Percentiles rank a stretch among this genome's conserved stretches.
Conservation (phyloP, 2,329 filamentous ascomycete genomes). For the Phialemonium atrogriseum region DNA sequence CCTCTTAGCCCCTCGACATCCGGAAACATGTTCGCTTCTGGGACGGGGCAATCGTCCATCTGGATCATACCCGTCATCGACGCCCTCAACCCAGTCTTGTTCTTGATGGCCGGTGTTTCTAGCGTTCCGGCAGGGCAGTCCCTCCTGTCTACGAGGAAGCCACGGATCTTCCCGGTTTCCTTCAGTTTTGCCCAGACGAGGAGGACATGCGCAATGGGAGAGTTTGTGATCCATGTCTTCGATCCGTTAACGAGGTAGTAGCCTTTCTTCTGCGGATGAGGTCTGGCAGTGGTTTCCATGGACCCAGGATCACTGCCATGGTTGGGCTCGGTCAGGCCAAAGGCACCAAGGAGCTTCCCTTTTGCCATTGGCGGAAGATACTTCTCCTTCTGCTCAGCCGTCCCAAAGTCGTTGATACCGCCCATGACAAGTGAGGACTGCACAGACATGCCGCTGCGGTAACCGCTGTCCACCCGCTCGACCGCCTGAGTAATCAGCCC, state of each 20-base stretch:
- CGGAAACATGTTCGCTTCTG: conserved; percentile 89
- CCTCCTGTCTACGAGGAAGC: conserved; percentile 81
- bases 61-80: conserved; percentile 98
- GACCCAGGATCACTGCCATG: conserved; percentile 81
- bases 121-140: conserved; percentile 81
- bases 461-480: conserved; percentile 79
- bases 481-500: conserved; percentile 80
- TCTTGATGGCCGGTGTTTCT: conserved; percentile 84
- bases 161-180: conserved; percentile 86
- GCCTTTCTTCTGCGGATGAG: conserved; percentile 69
- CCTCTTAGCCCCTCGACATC: conserved; percentile 78
- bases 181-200: conserved; percentile 90
- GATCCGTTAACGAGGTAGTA: conserved; percentile 66
- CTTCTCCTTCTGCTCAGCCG: conserved; percentile 70
- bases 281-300: conserved; percentile 73
- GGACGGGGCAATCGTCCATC: conserved; percentile 81
- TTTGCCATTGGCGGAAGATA: conserved; percentile 69
- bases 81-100: conserved; percentile 90
- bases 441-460: conserved; percentile 80
- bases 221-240: conserved; percentile 92
- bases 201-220: conserved; percentile 72
- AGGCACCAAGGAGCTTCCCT: conserved; percentile 69
- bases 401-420: conserved; percentile 75
- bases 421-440: conserved; percentile 83
- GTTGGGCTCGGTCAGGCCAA: conserved; percentile 81